Base-by-base conservation (phyloP, 805 yeast genomes). In the Scheffersomyces ergatensis region DNA sequence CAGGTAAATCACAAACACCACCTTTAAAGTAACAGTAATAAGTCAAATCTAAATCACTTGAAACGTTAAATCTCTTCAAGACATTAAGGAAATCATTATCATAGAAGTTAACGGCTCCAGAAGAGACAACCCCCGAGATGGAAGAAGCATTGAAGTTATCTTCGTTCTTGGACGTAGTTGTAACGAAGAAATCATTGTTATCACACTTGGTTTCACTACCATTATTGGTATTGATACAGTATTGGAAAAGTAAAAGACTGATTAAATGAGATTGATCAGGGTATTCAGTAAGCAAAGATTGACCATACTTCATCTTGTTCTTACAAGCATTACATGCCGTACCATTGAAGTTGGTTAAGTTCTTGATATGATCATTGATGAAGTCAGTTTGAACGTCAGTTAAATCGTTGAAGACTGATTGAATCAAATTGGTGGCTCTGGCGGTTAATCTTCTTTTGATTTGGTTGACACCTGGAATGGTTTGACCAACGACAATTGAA, bases 1-100 rank as follows among this genome's bases (percentile, higher is more conserved):
- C 55, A 5, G 88, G 88, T 30, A 75, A 62, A 3, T 65, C 54
- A 58, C 89, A 83, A 14, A 54, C 55, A 13, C 42, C 25, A 12
- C 72, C 69, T 36, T 67, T 64, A 43, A 60, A 67, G 58, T 77
- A 72, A 57, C 90, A 83, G 60, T 80, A 78, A 50, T 80, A 80
- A 33, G 61, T 60, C 34, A 67, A 53, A 37, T 67, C 68, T 16
- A 60, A 53, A 13, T 65, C 65, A 32, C 67, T 64, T 1, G 72
- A 62, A 24, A 54, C 45, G 42, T 68, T 67, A 56, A 68, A 63
- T 39, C 57, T 43, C 40, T 55, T 55, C 45, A 68, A 45, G 59
- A 67, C 55, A 35, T 65, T 65, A 36, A 65, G 48, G 46, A 65
- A 68, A 39, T 67, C 74, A 41, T 65, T 67, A 50, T 67, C 72